Base-by-base conservation (phyloP, 768 basidiomycete species). In the Amanita rimosa region DNA sequence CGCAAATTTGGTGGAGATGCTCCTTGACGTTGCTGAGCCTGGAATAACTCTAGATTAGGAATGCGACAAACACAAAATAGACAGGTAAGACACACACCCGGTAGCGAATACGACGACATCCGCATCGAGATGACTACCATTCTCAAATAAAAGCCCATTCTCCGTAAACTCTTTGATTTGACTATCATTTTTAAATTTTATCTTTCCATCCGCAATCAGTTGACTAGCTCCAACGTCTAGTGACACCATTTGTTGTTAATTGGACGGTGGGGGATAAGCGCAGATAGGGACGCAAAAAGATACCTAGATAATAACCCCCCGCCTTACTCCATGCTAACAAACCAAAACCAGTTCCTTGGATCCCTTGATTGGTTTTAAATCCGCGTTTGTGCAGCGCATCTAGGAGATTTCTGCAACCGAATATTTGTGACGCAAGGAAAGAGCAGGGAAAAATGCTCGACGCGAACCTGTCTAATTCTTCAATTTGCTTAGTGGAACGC, bases 161-260 rank as follows among this genome's bases (percentile, higher is more conserved):
- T 65, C 53, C 7, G 64, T 70, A 56, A 78, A 74, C 13, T 58
- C 58, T 46, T 66, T 60, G 50, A 82, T 68, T 26, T 60, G 59
- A 33, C 64, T 60, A 36, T 77, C 76, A 58, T 70, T 76, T 64
- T 82, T 83, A 50, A 84, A 60, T 60, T 81, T 80, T 67, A 84
- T 81, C 58, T 80, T 76, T 14, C 81, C 79, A 49, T 81, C 76
- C 24, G 70, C 68, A 52, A 83, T 75, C 48, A 76, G 62, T 58
- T 77, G 68, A 51, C 72, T 73, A 2, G 73, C 73, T 16, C 79
- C 79, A 34, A 72, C 70, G 51, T 78, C 76, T 77, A 53, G 13
- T 17, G 27, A 42, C 36, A 16, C 33, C 48, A 34, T 53, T 48
- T 22, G n/a, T 24, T 24, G 53, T 43, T 24, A 26, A 14, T 39